Evolutionary conservation across 352 stramenopile species (phyloP), one percentile per base, ranked within the genome.

Genomic region (Thalassiosira exigua): DNA sequence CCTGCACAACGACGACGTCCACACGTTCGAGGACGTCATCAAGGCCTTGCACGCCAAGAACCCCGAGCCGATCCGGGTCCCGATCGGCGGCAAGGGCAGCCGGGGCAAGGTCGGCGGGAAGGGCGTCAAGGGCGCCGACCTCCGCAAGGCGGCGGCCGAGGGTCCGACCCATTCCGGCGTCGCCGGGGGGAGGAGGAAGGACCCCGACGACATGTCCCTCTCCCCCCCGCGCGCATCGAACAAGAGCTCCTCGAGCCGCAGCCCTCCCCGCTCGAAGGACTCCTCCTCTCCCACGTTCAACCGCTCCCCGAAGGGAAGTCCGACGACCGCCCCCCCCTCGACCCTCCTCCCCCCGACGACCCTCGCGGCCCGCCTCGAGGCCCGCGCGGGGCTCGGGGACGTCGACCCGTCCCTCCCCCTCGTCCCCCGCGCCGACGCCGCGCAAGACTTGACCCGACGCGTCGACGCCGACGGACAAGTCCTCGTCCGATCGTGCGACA

Each of bases 1-100:
- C 4, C 93, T 99, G 42, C 97, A 98, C 87, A 99, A 99, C 84
- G 97, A 99, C 77, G 97, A 99, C 69, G 95, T 99, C 1, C 97
- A 99, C 79, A 98, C 96, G 1, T 98, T 98, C 72, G 95, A 99
- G 53, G 96, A 99, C 69, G 93, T 99, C 11, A 96, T 98, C 75
- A 87, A 86, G 2, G 97, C 96, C 2, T 73, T 99, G n/a, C 89
- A 90, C 52, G 53, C 67, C 50, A 51, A 68, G 7, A 70, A 54
- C 51, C 17, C 2, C 12, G 62, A 65, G 14, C 59, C 56, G 9
- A 69, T 61, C 52, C 14, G 4, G 14, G 69, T 84, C 7, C 69
- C 75, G 1, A 44, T 75, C 92, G 32, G 90, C 67, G 74, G 88
- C 95, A 27, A 94, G 95, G 91, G 90, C 93, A 76, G 89, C 89